phyloP scores from a whole-genome alignment of 169 alveolate species.

The Plasmodium ovale region DNA sequence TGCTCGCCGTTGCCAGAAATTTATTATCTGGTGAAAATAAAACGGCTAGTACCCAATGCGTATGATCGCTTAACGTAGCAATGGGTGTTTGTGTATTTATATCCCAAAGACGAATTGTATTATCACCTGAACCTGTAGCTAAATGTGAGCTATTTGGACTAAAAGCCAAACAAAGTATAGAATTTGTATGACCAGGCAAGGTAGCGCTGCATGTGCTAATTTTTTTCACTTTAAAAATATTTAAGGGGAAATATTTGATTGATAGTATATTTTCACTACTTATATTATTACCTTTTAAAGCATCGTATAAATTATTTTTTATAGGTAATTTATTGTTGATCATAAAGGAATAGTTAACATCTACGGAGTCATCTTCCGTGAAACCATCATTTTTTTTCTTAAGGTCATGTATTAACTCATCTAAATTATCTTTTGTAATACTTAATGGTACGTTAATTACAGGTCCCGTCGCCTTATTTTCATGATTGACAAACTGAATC shows the following conservation, averaged over 20 bases:
- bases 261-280: slow-evolving; percentile 86
- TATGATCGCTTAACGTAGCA: slow-evolving; percentile 92
- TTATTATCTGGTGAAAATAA: slow-evolving; percentile 95
- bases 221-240: slow-evolving; percentile 90
- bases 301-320: slow-evolving; percentile 79
- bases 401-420: slow-evolving; percentile 80
- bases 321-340: slow-evolving; percentile 82
- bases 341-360: slow-evolving; percentile 80
- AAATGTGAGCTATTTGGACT: slow-evolving; percentile 93
- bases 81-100: slow-evolving; percentile 94
- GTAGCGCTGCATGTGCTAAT: slow-evolving; percentile 93
- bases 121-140: slow-evolving; percentile 97
- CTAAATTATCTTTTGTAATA: slow-evolving; percentile 83
- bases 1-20: slow-evolving; percentile 94
- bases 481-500: slow-evolving; percentile 74
- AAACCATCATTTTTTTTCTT: slow-evolving; percentile 67
- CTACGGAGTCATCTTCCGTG: slow-evolving; percentile 78
- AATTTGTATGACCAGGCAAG: slow-evolving; percentile 93
- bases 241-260: slow-evolving; percentile 87
- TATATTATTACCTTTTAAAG: slow-evolving; percentile 77
- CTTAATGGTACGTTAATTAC: slow-evolving; percentile 71
- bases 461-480: slow-evolving; percentile 68
- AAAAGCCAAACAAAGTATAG: slow-evolving; percentile 91
- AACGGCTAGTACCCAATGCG: slow-evolving; percentile 94
- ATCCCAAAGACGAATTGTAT: slow-evolving; percentile 95